These are phyloP conservation scores for Coniochaeta sp. DNA, from an alignment of 2,329 filamentous ascomycete species.

Conservation along the genomic window DNA sequence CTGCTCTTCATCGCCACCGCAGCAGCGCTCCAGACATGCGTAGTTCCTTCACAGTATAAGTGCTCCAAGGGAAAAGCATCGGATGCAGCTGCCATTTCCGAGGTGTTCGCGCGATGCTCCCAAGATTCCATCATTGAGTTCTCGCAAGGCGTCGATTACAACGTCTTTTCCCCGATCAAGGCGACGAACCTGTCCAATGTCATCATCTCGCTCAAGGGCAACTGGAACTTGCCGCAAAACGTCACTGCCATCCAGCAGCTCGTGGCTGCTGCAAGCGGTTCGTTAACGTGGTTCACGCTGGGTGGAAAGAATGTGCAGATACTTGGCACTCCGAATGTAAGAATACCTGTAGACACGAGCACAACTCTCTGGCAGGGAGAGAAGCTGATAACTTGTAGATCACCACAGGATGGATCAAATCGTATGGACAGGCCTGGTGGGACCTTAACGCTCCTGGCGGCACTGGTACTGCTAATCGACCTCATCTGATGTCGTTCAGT, in stretches of 20 bases:
- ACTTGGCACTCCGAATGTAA: constrained; percentile 24
- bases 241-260: constrained; percentile 27
- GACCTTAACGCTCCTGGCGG: constrained; percentile 29
- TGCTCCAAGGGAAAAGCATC: constrained; percentile 26
- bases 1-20: background rate
- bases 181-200: constrained; percentile 32
- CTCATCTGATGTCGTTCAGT: constrained; percentile 30
- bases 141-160: constrained; percentile 30
- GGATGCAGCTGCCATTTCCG: constrained; percentile 28
- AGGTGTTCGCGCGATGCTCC: constrained; percentile 27
- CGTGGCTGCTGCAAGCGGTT: constrained; percentile 21
- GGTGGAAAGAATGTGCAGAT: constrained; percentile 22
- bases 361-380: background rate
- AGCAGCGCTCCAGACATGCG: constrained; percentile 3
- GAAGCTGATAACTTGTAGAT: constrained; percentile 4
- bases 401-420: constrained; percentile 32
- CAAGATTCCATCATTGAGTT: constrained; percentile 26
- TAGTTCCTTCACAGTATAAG: constrained; percentile 10
- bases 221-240: constrained; percentile 31
- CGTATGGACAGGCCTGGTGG: constrained; percentile 37
- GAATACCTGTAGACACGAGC: background rate
- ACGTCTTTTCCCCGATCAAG: constrained; percentile 28
- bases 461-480: constrained; percentile 28
- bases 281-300: constrained; percentile 29
- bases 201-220: constrained; percentile 31